Percentiles rank a stretch among this genome's conserved stretches.
phyloP scores from a whole-genome alignment of 1,284 basidiomycete genomes.

The Volvariella surrecta region DNA sequence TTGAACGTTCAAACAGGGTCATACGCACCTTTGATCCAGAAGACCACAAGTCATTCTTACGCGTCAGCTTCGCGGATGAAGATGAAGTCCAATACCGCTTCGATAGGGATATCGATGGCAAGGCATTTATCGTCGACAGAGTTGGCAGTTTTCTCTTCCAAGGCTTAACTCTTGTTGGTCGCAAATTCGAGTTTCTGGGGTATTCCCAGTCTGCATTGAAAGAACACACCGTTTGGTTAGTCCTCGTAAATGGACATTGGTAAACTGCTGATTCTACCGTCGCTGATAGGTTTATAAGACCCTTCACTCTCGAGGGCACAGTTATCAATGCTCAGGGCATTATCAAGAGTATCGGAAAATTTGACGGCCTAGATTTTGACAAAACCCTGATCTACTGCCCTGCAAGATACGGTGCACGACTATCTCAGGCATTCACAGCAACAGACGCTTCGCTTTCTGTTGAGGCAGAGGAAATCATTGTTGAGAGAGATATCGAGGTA shows the following conservation, averaged over 20 bases:
- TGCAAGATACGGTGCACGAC: conserved; percentile 61
- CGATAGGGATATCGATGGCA: conserved; percentile 23
- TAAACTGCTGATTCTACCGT: conserved; percentile 1
- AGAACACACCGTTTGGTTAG: conserved; percentile 51
- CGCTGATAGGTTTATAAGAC: conserved; percentile 36
- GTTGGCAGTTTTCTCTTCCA: conserved; percentile 21
- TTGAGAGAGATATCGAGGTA: conserved; percentile 35
- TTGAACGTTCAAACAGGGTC: conserved; percentile 60
- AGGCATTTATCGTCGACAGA: conserved; percentile 19
- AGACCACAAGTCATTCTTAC: conserved; percentile 48
- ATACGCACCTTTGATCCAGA: conserved; percentile 37
- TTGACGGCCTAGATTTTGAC: conserved; percentile 37
- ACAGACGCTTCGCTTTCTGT: conserved; percentile 52
- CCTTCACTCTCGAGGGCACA: conserved; percentile 28
- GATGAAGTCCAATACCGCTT: conserved; percentile 21
- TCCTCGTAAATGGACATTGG: not conserved
- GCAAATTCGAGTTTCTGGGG: conserved; percentile 31
- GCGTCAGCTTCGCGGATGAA: conserved; percentile 21
- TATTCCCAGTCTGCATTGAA: conserved; percentile 42
- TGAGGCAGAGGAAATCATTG: conserved; percentile 42
- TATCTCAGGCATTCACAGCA: conserved; percentile 67
- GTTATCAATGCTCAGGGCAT: conserved; percentile 37
- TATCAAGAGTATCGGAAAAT: conserved; percentile 44
- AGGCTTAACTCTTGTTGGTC: conserved; percentile 21
- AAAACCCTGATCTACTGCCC: conserved; percentile 44